Evolutionary conservation across 2,329 filamentous ascomycete genomes (phyloP).

Genomic region (Diplodia corticola): DNA sequence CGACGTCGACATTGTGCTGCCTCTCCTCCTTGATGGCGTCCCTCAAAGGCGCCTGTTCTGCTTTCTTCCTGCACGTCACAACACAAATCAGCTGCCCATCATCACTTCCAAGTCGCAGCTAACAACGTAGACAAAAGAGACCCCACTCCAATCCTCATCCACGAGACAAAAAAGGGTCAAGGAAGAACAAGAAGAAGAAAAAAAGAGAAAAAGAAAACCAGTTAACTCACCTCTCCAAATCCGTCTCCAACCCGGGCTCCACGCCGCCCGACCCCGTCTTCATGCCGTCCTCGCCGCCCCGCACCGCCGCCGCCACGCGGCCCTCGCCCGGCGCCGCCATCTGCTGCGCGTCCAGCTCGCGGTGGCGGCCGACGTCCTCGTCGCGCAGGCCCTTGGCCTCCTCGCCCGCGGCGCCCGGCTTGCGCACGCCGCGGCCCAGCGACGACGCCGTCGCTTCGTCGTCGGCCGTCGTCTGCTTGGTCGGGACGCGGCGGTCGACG

Average conservation of each 20-base stretch:
- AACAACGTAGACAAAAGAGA: not conserved
- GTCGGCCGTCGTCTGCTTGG: slow-evolving; percentile 36
- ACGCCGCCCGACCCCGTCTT: slow-evolving; percentile 38
- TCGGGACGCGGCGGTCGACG: slow-evolving; percentile 42
- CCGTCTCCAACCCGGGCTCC: slow-evolving; percentile 45
- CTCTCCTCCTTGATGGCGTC: slow-evolving; percentile 44
- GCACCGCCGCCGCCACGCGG: slow-evolving; percentile 45
- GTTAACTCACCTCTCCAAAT: slow-evolving; percentile 48
- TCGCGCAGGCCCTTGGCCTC: slow-evolving; percentile 43
- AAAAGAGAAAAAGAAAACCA: not conserved
- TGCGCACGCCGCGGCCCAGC: slow-evolving; percentile 45
- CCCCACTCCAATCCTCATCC: not conserved
- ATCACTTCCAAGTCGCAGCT: not conserved
- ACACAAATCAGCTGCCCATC: not conserved
- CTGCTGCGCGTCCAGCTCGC: slow-evolving; percentile 49
- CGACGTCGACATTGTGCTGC: slow-evolving; percentile 40
- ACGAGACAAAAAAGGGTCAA: not conserved
- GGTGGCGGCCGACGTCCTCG: slow-evolving; percentile 45
- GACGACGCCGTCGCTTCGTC: slow-evolving; percentile 40
- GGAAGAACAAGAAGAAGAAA: not conserved
- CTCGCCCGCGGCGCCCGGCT: slow-evolving; percentile 43
- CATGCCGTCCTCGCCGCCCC: slow-evolving; percentile 31
- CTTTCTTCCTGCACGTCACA: slow-evolving; percentile 46
- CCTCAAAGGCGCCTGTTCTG: slow-evolving; percentile 47
- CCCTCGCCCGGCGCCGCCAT: slow-evolving; percentile 52